Base-by-base conservation (phyloP, 306 rosid genomes). In the Aeschynomene evenia region DNA sequence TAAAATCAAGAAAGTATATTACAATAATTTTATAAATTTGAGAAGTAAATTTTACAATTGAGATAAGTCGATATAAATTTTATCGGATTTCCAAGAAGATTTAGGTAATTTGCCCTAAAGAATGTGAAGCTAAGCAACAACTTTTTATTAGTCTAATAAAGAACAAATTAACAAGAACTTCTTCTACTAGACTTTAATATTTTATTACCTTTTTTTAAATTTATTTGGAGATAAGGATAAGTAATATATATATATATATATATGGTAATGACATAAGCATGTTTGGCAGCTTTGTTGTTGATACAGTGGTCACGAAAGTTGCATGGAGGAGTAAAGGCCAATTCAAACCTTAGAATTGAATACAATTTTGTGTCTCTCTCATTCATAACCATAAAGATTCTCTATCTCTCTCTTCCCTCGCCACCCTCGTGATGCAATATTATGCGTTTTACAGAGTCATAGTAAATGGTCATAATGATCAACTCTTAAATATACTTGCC, bases 251-350 rank as follows among this genome's bases (percentile, higher is more conserved):
- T 45, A 34, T 72, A 11, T 70, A 28, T 51, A 42, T 49, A 45
- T 54, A 11, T 28, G 60, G 21, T 29, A 66, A 57, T 79, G 81
- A 74, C 76, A 72, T 74, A 75, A 65, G 78, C 85, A 67, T 59
- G 63, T 63, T 77, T 72, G 79, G 63, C 66, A 55, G 49, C 46
- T 82, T 76, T 34, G 55, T 57, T 72, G 34, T 29, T 55, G n/a
- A n/a, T n/a, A n/a, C 58, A 71, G 76, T n/a, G 77, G 78, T 83
- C 93, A 88, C 78, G 87, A 77, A 85, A 81, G 64, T 83, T 81
- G 87, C 87, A 83, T 85, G 85, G 79, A 28, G 85, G 79, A 28
- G 74, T 72, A 33, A 22, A 60, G 76, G 70, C 80, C 74, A 55
- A 48, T 85, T 79, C 87, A 81, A 81, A 85, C 71, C 84, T 73